These are phyloP conservation scores for Sporothrix protearum DNA, from an alignment of 2,329 filamentous ascomycete species.

Conservation along the genomic window DNA sequence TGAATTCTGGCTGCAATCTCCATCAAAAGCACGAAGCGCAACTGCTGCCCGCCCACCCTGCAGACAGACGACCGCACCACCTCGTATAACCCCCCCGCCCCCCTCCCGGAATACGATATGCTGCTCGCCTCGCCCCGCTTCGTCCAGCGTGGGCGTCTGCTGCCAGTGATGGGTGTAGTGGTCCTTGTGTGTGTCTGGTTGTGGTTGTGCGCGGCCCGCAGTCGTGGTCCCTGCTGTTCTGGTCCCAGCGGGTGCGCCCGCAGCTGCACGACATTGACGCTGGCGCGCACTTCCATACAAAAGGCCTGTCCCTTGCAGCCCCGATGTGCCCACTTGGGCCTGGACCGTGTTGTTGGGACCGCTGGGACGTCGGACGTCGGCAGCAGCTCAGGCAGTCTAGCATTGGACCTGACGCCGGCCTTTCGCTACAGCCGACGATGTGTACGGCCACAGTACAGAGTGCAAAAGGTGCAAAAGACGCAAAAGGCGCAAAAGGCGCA, in stretches of 20 bases:
- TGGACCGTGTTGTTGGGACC: conserved; percentile 26
- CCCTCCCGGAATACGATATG: not conserved
- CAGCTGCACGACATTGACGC: not conserved
- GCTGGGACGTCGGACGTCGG: not conserved
- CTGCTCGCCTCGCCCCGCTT: conserved; percentile 3
- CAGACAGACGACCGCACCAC: not conserved
- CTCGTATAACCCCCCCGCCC: not conserved
- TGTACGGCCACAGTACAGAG: conserved; percentile 26
- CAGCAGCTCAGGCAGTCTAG: not conserved
- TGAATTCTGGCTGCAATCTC: not conserved
- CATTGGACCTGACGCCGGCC: conserved; percentile 38
- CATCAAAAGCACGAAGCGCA: not conserved
- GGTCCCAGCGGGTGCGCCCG: not conserved
- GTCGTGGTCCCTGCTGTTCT: not conserved
- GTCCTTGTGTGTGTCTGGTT: not conserved
- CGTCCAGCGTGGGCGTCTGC: conserved; percentile 17
- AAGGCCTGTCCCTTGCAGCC: conserved; percentile 8
- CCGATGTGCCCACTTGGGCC: conserved; percentile 29
- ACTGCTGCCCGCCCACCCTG: not conserved
- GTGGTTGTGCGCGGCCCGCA: not conserved
- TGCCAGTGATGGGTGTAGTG: conserved; percentile 7
- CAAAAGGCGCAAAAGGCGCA: too few species aligned
- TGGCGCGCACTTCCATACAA: not conserved
- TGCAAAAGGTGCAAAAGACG: too few species aligned
- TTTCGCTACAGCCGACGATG: conserved; percentile 45